Conservation (phyloP, 2,329 filamentous ascomycete species). For the Penicillium nordicum region DNA sequence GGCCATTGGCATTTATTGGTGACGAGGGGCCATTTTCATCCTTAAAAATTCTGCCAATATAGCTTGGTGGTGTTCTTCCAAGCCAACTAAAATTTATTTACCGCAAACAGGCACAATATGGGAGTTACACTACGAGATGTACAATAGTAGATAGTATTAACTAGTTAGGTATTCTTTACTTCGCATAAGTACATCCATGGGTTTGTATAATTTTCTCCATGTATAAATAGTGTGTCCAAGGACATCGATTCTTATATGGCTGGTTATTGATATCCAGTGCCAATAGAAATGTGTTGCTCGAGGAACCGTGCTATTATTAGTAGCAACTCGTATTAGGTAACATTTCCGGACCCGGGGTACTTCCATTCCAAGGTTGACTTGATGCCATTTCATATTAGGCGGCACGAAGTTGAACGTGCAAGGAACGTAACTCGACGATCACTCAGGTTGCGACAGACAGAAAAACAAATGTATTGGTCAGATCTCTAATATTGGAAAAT, state of each 20-base stretch:
- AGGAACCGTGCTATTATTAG: constrained; percentile 6
- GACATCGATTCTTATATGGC: not conserved
- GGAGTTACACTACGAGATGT: not conserved
- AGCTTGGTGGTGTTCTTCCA: not conserved
- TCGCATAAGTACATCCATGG: not conserved
- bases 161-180: not conserved
- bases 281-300: not conserved
- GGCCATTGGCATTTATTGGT: not conserved
- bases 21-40: no score
- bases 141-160: not conserved
- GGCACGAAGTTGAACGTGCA: no score
- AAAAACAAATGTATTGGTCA: no score
- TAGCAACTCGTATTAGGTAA: not conserved
- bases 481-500: no score
- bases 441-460: no score
- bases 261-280: not conserved
- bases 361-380: not conserved
- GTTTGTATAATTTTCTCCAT: not conserved
- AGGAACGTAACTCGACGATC: no score
- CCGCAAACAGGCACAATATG: constrained; percentile 1
- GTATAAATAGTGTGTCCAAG: not conserved
- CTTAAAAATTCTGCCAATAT: not conserved
- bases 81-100: not conserved
- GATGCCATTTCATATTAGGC: not conserved
- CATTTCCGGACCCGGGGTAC: not conserved